Evolutionary conservation across 2,329 filamentous ascomycete species (phyloP), one percentile per base, ranked within the genome.

Genomic region (Aspergillus ustus): DNA sequence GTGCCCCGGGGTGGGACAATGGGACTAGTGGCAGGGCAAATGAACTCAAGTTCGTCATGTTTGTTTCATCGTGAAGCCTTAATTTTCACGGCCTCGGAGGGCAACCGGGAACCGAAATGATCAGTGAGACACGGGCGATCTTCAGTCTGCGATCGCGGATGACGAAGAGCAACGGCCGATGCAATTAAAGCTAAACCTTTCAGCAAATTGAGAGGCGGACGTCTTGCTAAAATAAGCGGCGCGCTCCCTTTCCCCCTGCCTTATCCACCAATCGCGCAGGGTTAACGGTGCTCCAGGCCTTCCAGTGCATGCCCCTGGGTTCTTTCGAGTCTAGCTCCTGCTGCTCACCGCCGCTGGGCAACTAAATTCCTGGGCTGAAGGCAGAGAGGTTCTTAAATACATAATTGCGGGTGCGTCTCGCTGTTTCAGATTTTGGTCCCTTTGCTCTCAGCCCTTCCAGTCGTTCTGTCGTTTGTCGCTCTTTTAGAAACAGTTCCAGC

Each of bases 401-500:
- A 61, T 58, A 58, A 58, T 60, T 65, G 61, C 59, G 49, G 45
- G 55, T 58, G 62, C 61, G 50, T 53, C 56, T 59, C 59, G 61
- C 55, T 63, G 67, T 69, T 70, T 69, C 71, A 68, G 69, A 66
- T 67, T 60, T 67, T 66, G 63, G 56, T 64, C 59, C 52, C 62
- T 70, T 65, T 58, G 52, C 55, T 52, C 51, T 57, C 48, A 57
- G 55, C 37, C 34, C 64, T 63, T 69, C 67, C 69, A 68, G 68
- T 72, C 69, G 63, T 69, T 69, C 60, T 67, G 67, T 63, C 57
- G 65, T 69, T 67, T 67, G 65, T 72, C 71, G 62, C 69, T 75
- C 72, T 69, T 73, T 73, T 74, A 67, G 72, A 72, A 70, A 70
- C 67, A 29, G 68, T 66, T 69, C 67, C 67, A 69, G 59, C 59